Evolutionary conservation across 768 basidiomycete genomes (phyloP).

Genomic region (Termitomyces sp.): DNA sequence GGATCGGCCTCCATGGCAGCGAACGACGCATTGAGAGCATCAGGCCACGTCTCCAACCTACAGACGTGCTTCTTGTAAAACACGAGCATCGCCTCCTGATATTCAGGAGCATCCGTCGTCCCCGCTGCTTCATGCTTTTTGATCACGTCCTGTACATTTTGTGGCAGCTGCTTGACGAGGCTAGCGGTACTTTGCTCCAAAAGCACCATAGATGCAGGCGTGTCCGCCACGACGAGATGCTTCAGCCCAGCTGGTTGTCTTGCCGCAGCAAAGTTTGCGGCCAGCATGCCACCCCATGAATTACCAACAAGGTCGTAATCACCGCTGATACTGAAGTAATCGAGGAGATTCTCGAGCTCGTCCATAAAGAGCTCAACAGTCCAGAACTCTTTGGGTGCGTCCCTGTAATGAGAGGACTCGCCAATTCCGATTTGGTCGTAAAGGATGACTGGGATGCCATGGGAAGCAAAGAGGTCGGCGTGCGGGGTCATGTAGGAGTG

Average conservation of each 20-base stretch:
- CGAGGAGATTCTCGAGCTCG: conserved; percentile 49
- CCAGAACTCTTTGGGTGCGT: conserved; percentile 36
- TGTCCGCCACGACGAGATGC: conserved; percentile 28
- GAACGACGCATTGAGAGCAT: too few species aligned
- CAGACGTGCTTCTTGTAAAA: too few species aligned
- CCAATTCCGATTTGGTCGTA: conserved; percentile 52
- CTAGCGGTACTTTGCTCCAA: conserved; percentile 19
- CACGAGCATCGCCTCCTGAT: conserved; percentile 15
- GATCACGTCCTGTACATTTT: conserved; percentile 17
- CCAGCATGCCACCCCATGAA: conserved; percentile 58
- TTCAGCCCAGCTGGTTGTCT: conserved; percentile 36
- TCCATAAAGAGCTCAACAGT: conserved; percentile 43
- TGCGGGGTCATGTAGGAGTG: conserved; percentile 38
- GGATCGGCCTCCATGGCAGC: too few species aligned
- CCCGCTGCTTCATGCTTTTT: conserved; percentile 17
- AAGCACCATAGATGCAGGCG: conserved; percentile 26
- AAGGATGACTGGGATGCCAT: conserved; percentile 38
- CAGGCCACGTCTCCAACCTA: too few species aligned
- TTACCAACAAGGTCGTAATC: conserved; percentile 48
- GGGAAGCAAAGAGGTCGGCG: conserved; percentile 19
- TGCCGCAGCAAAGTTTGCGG: conserved; percentile 31
- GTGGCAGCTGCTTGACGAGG: conserved; percentile 13
- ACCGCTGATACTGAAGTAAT: conserved; percentile 34
- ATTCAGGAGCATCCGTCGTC: conserved; percentile 13
- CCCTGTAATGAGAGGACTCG: conserved; percentile 38